Evolutionary conservation across 768 basidiomycete species (phyloP).

Genomic region (Podaxis sp.): DNA sequence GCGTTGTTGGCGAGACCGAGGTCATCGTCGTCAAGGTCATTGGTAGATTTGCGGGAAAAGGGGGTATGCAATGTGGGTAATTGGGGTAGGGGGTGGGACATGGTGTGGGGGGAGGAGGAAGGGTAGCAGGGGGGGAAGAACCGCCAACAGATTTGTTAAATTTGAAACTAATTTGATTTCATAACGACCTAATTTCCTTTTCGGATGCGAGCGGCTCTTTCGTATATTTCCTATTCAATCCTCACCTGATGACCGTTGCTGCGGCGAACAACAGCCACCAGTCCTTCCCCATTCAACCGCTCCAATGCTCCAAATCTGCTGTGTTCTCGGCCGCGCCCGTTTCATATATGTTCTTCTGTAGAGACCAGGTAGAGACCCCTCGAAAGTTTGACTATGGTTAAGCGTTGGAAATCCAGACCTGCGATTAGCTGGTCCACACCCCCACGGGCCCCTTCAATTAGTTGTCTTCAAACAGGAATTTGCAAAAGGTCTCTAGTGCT

Average conservation of each 20-base stretch:
- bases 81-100: slow-evolving; percentile 11
- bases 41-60: not conserved
- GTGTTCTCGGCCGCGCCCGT: not conserved
- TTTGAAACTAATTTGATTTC: not conserved
- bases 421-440: no score
- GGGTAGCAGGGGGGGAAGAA: not conserved
- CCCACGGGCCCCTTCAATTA: no score
- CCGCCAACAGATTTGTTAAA: not conserved
- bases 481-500: no score
- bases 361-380: no score
- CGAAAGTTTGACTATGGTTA: no score
- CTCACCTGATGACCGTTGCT: slow-evolving; percentile 7
- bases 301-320: not conserved
- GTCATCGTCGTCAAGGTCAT: not conserved
- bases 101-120: slow-evolving; percentile 4
- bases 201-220: not conserved
- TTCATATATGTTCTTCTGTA: not conserved
- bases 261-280: slow-evolving; percentile 11
- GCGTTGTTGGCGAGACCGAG: slow-evolving; percentile 9
- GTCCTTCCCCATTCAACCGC: not conserved
- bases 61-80: slow-evolving; percentile 7
- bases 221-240: not conserved
- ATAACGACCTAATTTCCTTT: slow-evolving; percentile 6
- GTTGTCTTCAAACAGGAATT: no score
- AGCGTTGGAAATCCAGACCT: no score